Base-by-base conservation (phyloP, 768 basidiomycete species). In the Lentinula guzmanii region DNA sequence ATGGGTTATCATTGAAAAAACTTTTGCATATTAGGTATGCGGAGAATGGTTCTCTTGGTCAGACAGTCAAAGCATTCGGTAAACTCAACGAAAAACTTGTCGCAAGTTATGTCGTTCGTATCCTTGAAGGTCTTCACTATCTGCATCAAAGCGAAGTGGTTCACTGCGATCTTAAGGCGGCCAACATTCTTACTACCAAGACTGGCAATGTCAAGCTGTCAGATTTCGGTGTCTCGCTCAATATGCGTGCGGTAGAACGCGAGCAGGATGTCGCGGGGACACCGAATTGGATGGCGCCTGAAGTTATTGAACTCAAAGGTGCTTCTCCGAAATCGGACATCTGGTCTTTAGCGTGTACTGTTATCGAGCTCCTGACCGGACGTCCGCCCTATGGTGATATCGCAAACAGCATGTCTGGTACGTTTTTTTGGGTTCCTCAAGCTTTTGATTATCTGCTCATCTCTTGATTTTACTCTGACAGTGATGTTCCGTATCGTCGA, bases 231-330 rank as follows among this genome's bases (percentile, higher is more conserved):
- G 96, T 98, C 13, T 98, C 95, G 24, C 86, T 98, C 63, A 97
- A 96, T 72, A 82, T 98, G 68, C 86, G 92, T 52, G 94, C 94
- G 0, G 86, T 98, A 83, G 90, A 89, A 67, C 81, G 85, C 28
- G 90, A 92, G 69, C 88, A 91, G 70, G 91, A 90, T 66, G 90
- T 93, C 31, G 89, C 91, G 7, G 96, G 96, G 9, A 99, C 96
- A 9, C 96, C 96, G 13, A 96, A 98, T 69, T 99, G 96, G 96
- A 98, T 99, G 95, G 95, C 95, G 10, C 96, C 96, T 2, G 96
- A 99, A 74, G 92, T 98, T 55, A 98, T 99, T 64, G 89, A 94
- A 70, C 83, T 98, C 60, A 90, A 94, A 71, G 95, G 95, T 3
- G 92, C 96, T 7, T 90, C 91, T n/a, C 81, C 89, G 0, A 94